These are phyloP conservation scores for Microbotryum saponariae DNA, from an alignment of 1,284 basidiomycete species.

Conservation along the genomic window DNA sequence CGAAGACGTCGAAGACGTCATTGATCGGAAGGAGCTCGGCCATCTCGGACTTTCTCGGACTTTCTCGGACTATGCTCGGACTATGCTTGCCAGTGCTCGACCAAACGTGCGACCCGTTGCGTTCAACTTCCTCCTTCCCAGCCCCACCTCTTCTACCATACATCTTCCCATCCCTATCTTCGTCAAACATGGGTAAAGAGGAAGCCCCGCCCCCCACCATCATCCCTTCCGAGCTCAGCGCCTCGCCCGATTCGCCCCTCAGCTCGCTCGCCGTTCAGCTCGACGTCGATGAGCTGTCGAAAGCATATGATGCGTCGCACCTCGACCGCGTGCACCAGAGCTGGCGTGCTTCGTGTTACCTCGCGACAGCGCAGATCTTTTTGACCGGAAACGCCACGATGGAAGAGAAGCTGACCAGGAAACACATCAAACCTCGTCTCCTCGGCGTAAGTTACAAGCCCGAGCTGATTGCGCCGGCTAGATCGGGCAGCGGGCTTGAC, in stretches of 20 bases:
- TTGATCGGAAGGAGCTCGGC: no score
- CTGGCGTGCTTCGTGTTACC: conserved; percentile 41
- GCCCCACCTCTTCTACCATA: no score
- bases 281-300: conserved; percentile 29
- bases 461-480: no score
- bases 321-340: conserved; percentile 43
- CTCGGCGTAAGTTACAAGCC: background rate
- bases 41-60: no score
- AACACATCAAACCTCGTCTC: conserved; percentile 34
- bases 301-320: conserved; percentile 28
- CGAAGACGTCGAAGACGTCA: no score
- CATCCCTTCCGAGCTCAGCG: conserved; percentile 10
- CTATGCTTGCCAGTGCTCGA: no score
- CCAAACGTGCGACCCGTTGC: no score
- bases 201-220: conserved; percentile 22
- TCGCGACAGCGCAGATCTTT: conserved; percentile 50
- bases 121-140: no score
- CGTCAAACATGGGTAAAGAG: no score
- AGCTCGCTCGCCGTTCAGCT: conserved; percentile 43
- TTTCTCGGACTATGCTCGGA: no score
- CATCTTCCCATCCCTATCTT: no score
- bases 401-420: conserved; percentile 30
- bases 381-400: conserved; percentile 60
- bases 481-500: no score
- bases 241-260: conserved; percentile 20